A percentile compares a stretch with the other conserved stretches of the same genome.
phyloP scores from a whole-genome alignment of 2,329 filamentous ascomycete genomes.

The Pestalotiopsis sp. region DNA sequence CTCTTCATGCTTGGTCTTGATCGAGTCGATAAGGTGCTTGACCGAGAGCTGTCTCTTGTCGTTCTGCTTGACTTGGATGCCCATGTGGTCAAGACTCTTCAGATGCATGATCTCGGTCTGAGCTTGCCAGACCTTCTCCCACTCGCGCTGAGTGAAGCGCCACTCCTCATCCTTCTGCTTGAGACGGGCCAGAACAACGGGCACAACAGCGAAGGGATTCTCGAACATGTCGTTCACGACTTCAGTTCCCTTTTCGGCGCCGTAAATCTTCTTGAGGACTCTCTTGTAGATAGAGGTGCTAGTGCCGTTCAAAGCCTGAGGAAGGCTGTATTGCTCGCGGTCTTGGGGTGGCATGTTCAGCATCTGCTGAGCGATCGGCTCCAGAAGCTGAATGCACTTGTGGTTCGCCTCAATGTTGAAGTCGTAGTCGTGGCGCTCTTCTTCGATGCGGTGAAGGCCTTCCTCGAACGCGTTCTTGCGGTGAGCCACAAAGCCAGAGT shows the following conservation, averaged over 20 bases:
- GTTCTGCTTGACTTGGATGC: slow-evolving; percentile 81
- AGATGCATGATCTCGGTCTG: slow-evolving; percentile 95
- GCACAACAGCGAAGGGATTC: slow-evolving; percentile 83
- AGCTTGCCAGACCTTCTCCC: slow-evolving; percentile 98
- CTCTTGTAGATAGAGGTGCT: slow-evolving; percentile 97
- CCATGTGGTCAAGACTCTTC: slow-evolving; percentile 96
- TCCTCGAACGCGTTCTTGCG: slow-evolving; percentile 96
- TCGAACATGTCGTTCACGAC: slow-evolving; percentile 87
- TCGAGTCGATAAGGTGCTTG: slow-evolving; percentile 87
- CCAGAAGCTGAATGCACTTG: slow-evolving; percentile 93
- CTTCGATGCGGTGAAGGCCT: slow-evolving; percentile 91
- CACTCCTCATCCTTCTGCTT: slow-evolving; percentile 98
- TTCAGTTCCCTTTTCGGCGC: slow-evolving; percentile 77
- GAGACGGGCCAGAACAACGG: slow-evolving; percentile 82
- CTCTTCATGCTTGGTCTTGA: slow-evolving; percentile 92
- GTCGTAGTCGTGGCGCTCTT: slow-evolving; percentile 97
- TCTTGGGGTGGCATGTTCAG: slow-evolving; percentile 76
- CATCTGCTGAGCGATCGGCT: slow-evolving; percentile 91
- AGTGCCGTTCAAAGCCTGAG: slow-evolving; percentile 82
- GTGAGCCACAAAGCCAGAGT: slow-evolving; percentile 96
- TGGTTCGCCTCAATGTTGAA: slow-evolving; percentile 96
- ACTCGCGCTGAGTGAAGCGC: slow-evolving; percentile 95
- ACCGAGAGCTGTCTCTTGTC: slow-evolving; percentile 92
- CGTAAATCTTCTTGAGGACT: slow-evolving; percentile 97
- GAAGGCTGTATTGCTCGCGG: slow-evolving; percentile 75